Evolutionary conservation across 164 flowering plant genomes (phyloP).

Genomic region (Protea cynaroides): DNA sequence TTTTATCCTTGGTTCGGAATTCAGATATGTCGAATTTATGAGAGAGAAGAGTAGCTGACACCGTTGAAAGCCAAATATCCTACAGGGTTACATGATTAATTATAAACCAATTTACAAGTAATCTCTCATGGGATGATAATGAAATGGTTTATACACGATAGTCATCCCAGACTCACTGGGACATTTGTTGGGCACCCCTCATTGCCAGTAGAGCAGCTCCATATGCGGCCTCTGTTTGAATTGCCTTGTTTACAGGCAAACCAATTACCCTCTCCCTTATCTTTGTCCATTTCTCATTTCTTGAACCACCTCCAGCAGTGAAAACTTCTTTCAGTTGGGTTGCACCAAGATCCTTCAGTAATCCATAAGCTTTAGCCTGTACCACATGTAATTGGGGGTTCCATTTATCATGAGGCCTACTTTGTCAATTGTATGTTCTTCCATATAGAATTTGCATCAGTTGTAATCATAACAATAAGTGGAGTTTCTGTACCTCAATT

Average conservation of each 20-base stretch:
- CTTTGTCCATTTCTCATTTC: slow-evolving; percentile 70
- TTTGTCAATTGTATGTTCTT: neutral
- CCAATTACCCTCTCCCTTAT: slow-evolving; percentile 81
- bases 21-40: no score
- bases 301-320: slow-evolving; percentile 93
- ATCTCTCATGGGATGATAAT: no score
- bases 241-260: slow-evolving; percentile 65
- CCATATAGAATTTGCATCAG: neutral
- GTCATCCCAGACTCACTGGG: neutral
- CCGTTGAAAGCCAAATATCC: no score
- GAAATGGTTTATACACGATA: no score
- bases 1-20: no score
- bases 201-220: slow-evolving; percentile 91
- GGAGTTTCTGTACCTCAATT: slow-evolving; percentile 56
- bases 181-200: slow-evolving; percentile 39
- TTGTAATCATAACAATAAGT: neutral
- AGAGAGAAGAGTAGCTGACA: no score
- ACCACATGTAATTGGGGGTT: neutral
- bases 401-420: neutral
- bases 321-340: slow-evolving; percentile 74
- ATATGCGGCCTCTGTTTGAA: slow-evolving; percentile 90
- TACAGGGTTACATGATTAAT: no score
- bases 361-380: slow-evolving; percentile 72
- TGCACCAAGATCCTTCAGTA: slow-evolving; percentile 76
- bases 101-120: no score